Evolutionary conservation across 208 protist genomes (phyloP).

Genomic region (Phytomonas sp.): DNA sequence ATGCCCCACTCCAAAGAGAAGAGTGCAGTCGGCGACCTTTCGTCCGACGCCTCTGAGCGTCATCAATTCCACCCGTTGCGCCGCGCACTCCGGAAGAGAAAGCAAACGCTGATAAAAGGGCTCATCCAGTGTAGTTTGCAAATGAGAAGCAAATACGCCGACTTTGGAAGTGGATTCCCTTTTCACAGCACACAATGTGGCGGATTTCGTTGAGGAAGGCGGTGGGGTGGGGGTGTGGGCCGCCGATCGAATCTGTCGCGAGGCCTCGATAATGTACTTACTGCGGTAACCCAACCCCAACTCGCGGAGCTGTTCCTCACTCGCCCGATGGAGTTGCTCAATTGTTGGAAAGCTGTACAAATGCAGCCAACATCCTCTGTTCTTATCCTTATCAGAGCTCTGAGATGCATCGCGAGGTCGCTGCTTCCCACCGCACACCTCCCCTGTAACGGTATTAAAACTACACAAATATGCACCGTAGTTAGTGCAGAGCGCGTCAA

Average conservation of each 20-base stretch:
- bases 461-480: conserved; percentile 55
- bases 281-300: conserved; percentile 72
- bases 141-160: not conserved
- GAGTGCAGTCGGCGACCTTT: conserved; percentile 80
- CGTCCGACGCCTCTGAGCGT: conserved; percentile 61
- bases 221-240: not conserved
- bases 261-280: conserved; percentile 45
- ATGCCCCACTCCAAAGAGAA: conserved; percentile 58
- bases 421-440: conserved; percentile 9
- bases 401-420: not conserved
- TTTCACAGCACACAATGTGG: not conserved
- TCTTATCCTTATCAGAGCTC: not conserved
- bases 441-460: conserved; percentile 26
- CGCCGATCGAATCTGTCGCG: not conserved
- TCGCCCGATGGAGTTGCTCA: conserved; percentile 22
- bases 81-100: conserved; percentile 2
- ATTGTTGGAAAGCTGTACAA: conserved; percentile 47
- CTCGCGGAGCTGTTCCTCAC: conserved; percentile 27
- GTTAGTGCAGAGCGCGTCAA: conserved; percentile 28
- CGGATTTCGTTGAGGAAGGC: not conserved
- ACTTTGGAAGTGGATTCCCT: not conserved
- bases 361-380: conserved; percentile 19
- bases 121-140: not conserved
- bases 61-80: conserved; percentile 35
- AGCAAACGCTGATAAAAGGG: conserved; percentile 44